These are phyloP conservation scores for Pichia sp. DNA, from an alignment of 1,139 yeast species.

Conservation along the genomic window DNA sequence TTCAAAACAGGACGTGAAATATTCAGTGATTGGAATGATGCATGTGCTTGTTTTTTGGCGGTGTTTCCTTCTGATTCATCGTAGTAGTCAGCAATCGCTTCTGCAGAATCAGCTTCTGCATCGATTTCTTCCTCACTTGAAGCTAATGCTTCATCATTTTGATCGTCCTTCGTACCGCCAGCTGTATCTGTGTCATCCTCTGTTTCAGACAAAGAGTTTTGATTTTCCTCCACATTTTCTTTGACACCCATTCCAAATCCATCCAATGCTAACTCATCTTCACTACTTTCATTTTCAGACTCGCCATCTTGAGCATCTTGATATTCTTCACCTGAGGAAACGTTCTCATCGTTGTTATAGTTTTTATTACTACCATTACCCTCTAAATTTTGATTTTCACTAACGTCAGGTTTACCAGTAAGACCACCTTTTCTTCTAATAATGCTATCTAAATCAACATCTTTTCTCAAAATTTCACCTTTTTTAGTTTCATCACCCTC, in stretches of 20 bases:
- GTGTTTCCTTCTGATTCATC: constrained; percentile 49
- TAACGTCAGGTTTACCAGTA: constrained; percentile 38
- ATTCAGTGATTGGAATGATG: constrained; percentile 66
- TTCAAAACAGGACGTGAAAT: constrained; percentile 85
- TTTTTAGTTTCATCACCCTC: constrained; percentile 32
- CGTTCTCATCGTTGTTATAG: constrained; percentile 12
- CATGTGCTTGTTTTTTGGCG: constrained; percentile 40
- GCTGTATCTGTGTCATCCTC: constrained; percentile 53
- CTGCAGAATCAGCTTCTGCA: constrained; percentile 54
- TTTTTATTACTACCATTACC: constrained; percentile 25
- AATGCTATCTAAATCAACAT: constrained; percentile 82
- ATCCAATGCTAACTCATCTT: constrained; percentile 57
- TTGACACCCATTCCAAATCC: constrained; percentile 69
- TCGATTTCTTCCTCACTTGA: constrained; percentile 29
- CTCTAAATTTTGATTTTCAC: constrained; percentile 23
- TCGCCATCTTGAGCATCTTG: constrained; percentile 19
- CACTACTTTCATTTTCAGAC: constrained; percentile 32
- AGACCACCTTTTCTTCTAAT: constrained; percentile 77
- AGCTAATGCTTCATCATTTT: constrained; percentile 32
- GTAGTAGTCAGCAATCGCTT: constrained; percentile 61
- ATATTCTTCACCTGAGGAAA: constrained; percentile 28
- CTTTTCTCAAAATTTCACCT: constrained; percentile 36
- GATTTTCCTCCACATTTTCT: constrained; percentile 20
- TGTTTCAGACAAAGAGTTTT: constrained; percentile 28
- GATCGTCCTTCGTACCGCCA: too few relatives aligned